These are phyloP conservation scores for Gymnopus androsaceus DNA, from an alignment of 1,284 basidiomycete genomes.

Conservation along the genomic window DNA sequence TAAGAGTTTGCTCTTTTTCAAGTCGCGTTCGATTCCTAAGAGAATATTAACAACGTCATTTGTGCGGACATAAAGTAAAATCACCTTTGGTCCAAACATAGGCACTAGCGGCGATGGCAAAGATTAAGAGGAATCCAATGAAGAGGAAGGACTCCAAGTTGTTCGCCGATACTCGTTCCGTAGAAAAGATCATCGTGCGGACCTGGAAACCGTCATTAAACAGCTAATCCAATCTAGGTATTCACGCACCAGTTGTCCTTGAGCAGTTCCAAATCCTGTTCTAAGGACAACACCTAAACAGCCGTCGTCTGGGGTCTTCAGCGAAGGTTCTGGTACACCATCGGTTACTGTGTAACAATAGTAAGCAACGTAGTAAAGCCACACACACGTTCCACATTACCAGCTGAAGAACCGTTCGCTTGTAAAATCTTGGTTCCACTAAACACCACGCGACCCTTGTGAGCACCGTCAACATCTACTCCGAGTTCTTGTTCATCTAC, in stretches of 20 bases:
- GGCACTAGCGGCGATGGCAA: constrained; percentile 93
- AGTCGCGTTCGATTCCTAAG: constrained; percentile 80
- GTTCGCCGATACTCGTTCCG: constrained; percentile 92
- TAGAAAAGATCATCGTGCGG: constrained; percentile 95
- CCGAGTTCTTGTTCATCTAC: constrained; percentile 79
- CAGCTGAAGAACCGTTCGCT: constrained; percentile 46
- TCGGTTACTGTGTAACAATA: constrained; percentile 3
- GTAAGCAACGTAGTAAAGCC: constrained; percentile 34
- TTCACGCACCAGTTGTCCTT: constrained; percentile 82
- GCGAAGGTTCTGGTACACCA: constrained; percentile 13
- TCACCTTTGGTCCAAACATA: constrained; percentile 94
- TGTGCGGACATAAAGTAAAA: constrained; percentile 20
- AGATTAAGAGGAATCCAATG: constrained; percentile 94
- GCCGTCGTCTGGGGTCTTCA: constrained; percentile 81
- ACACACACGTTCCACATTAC: constrained; percentile 39
- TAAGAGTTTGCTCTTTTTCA: constrained; percentile 91
- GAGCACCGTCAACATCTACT: constrained; percentile 84
- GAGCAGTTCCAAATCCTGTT: constrained; percentile 96
- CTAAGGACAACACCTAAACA: constrained; percentile 89
- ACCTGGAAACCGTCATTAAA: not conserved
- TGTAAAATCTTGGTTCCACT: constrained; percentile 95
- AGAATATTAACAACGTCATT: not conserved
- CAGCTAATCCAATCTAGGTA: not conserved
- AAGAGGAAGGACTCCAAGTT: constrained; percentile 93
- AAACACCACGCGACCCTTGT: constrained; percentile 89